Percentiles rank a stretch among this genome's conserved stretches.
Evolutionary conservation across 164 flowering plant species (phyloP).

Genomic region (Warburgia ugandensis): DNA sequence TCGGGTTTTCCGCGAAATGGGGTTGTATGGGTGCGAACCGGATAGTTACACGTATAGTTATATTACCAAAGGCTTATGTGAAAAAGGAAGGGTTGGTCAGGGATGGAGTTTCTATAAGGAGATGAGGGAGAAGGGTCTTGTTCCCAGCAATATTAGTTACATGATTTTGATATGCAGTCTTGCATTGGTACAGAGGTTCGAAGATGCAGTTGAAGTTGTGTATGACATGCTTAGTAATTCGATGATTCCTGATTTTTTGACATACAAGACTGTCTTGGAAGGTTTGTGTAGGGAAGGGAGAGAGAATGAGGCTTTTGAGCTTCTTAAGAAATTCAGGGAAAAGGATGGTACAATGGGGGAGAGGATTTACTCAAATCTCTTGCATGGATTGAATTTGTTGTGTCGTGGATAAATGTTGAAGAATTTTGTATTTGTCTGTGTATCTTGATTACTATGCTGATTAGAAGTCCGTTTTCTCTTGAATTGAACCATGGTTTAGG

Average conservation of each 20-base stretch:
- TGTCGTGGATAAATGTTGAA: neutral
- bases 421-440: neutral
- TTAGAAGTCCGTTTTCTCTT: neutral
- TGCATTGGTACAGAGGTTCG: conserved; percentile 55
- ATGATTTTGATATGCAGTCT: conserved; percentile 73
- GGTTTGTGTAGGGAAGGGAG: conserved; percentile 69
- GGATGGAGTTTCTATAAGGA: conserved; percentile 60
- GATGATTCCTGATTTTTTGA: conserved; percentile 65
- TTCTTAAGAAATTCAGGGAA: conserved; percentile 59
- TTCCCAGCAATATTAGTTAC: conserved; percentile 44
- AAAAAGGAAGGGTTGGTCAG: conserved; percentile 59
- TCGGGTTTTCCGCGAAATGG: conserved; percentile 72
- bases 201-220: conserved; percentile 46
- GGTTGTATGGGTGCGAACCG: conserved; percentile 74
- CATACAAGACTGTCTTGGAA: conserved; percentile 71
- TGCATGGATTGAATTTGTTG: conserved; percentile 19
- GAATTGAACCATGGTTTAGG: too few species aligned
- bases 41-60: conserved; percentile 57
- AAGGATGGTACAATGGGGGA: conserved; percentile 46
- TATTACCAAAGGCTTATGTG: conserved; percentile 63
- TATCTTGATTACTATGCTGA: neutral
- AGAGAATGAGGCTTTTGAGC: conserved; percentile 51
- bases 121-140: conserved; percentile 60
- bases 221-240: conserved; percentile 60
- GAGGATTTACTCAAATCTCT: conserved; percentile 13